Evolutionary conservation across 805 yeast species (phyloP).

Genomic region (Barnettozyma pratensis): DNA sequence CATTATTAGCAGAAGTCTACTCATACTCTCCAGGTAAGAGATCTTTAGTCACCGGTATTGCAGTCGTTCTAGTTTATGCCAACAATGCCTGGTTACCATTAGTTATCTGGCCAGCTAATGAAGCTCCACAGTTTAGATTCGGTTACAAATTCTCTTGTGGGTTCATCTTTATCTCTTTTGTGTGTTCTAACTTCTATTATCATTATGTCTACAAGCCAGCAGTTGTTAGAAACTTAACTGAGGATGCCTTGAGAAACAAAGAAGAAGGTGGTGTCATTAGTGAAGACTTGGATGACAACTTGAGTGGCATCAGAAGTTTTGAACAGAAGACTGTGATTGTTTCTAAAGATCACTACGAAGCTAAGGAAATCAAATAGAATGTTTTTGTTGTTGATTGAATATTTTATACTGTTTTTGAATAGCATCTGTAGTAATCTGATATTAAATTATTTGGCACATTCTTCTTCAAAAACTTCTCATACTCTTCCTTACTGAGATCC

Average conservation of each 20-base stretch:
- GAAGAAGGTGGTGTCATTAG: not conserved
- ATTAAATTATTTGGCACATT: too few species aligned
- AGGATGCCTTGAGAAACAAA: not conserved
- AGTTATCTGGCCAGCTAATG: constrained; percentile 39
- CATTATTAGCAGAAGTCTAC: constrained; percentile 14
- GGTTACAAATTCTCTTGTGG: constrained; percentile 25
- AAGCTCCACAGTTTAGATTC: constrained; percentile 37
- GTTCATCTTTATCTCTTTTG: not conserved
- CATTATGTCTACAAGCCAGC: not conserved
- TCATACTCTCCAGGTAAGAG: constrained; percentile 34
- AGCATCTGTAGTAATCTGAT: too few species aligned
- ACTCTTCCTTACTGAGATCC: constrained; percentile 1
- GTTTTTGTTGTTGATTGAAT: not conserved
- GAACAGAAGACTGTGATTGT: constrained; percentile 1
- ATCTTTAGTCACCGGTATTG: constrained; percentile 35
- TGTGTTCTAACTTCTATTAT: not conserved
- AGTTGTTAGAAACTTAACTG: not conserved
- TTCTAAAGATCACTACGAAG: constrained; percentile 1
- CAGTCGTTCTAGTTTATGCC: constrained; percentile 39
- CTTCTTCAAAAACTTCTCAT: not conserved
- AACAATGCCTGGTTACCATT: constrained; percentile 39
- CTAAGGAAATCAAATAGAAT: not conserved
- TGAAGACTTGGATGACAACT: not conserved
- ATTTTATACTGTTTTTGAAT: too few species aligned
- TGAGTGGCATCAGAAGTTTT: not conserved